These are phyloP conservation scores for Pilasporangium apinafurcum DNA, from an alignment of 352 stramenopile species.

Conservation along the genomic window DNA sequence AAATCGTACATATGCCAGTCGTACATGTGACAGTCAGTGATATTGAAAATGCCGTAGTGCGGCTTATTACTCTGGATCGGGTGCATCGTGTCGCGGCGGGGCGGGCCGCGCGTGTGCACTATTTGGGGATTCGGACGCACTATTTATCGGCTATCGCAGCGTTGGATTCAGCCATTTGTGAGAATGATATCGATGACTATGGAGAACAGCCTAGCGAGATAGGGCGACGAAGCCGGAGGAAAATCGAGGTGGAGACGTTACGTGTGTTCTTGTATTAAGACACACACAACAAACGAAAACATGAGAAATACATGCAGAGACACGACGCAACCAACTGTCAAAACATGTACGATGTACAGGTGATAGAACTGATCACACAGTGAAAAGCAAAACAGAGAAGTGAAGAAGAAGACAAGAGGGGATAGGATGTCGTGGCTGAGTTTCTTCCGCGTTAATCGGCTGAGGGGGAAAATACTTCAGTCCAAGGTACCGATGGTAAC, in stretches of 20 bases:
- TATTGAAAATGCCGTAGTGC: slow-evolving; percentile 43
- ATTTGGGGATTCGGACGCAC: slow-evolving; percentile 56
- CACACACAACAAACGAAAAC: too few species aligned
- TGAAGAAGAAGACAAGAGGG: slow-evolving; percentile 1
- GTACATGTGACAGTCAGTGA: slow-evolving; percentile 48
- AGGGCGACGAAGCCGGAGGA: slow-evolving; percentile 41
- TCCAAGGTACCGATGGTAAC: slow-evolving; percentile 33
- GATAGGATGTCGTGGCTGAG: slow-evolving; percentile 8
- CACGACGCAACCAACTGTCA: too few species aligned
- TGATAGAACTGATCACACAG: too few species aligned
- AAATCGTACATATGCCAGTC: slow-evolving; percentile 15
- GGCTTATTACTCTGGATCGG: slow-evolving; percentile 37
- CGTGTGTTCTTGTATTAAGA: slow-evolving; percentile 66
- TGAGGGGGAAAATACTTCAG: slow-evolving; percentile 24
- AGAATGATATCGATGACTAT: slow-evolving; percentile 41
- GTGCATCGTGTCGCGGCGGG: slow-evolving; percentile 48
- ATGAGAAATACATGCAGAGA: too few species aligned
- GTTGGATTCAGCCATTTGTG: slow-evolving; percentile 53
- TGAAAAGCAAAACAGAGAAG: slow-evolving; percentile 5
- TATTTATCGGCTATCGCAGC: slow-evolving; percentile 59
- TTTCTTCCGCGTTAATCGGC: slow-evolving; percentile 4
- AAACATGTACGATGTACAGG: too few species aligned
- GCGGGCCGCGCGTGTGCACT: slow-evolving; percentile 45
- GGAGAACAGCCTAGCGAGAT: slow-evolving; percentile 46
- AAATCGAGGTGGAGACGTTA: slow-evolving; percentile 51